Base-by-base conservation (phyloP, 495 filamentous ascomycete species). In the Cercophora newfieldiana region DNA sequence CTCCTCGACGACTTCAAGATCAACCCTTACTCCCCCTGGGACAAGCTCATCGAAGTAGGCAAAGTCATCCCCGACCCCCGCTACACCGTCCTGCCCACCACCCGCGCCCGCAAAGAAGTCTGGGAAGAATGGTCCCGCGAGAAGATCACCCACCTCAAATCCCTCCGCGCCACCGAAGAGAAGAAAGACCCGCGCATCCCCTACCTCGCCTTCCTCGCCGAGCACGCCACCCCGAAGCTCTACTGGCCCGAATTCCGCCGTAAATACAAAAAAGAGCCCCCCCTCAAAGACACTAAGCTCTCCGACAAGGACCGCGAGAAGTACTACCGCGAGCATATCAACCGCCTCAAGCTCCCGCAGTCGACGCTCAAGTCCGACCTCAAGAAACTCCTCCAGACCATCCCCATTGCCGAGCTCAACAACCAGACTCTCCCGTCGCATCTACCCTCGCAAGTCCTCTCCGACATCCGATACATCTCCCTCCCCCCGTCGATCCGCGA, bases 161-260 rank as follows among this genome's bases (percentile, higher is more conserved):
- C 89, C 60, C 85, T 85, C 70, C 90, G 91, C 50, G 88, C 87
- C 63, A 89, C 88, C 54, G 85, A 92, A 67, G 90, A 91, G 72
- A 94, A 93, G 79, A 86, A 87, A 60, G 93, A 99, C 68, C 96
- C 95, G 7, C 82, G 86, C 24, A 91, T 97, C 64, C 87, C 90
- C 26, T 99, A 93, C 74, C 77, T 97, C 65, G 86, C 85, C 0
- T 93, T 99, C 68, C 80, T 99, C 22, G 87, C 93, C 63, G 87
- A 89, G 66, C 81, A 90, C 63, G 93, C 92, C 0, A 94, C 89
- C 0, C 89, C 91, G 1, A 97, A 97, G 78, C 80, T 98, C 12
- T 99, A 96, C 77, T 99, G 95, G 95, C 88, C 91, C 0, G 95
- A 99, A 73, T 99, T 99, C 75, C 91, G 91, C 67, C 84, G 94